Conservation (phyloP, 129 eudicot species). For the Arctium lappa region DNA sequence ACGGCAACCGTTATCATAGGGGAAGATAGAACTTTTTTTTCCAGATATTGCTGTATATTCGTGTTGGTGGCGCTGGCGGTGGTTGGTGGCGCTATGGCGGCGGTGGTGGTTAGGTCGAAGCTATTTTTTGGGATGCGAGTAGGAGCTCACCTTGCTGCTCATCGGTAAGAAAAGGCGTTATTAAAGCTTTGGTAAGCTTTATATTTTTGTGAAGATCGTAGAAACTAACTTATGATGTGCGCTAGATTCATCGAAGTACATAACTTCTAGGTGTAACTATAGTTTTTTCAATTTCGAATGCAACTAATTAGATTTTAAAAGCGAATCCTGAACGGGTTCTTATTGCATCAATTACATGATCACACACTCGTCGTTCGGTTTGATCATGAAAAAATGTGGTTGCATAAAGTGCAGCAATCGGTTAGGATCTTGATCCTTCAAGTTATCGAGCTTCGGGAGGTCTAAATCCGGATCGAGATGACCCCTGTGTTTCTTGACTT, state of each 20-base stretch:
- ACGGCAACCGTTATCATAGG: neutral
- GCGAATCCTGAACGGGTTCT: neutral
- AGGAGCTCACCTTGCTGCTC: constrained; percentile 30
- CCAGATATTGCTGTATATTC: neutral
- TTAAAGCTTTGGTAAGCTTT: constrained; percentile 1
- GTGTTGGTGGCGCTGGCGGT: neutral
- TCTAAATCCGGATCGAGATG: no score
- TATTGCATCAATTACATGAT: neutral
- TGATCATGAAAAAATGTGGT: neutral
- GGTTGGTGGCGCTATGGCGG: neutral
- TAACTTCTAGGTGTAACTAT: constrained; percentile 12
- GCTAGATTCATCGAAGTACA: constrained; percentile 26
- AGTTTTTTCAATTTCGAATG: neutral
- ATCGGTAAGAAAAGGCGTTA: constrained; percentile 9
- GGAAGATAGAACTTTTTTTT: constrained; percentile 5
- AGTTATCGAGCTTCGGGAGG: no score
- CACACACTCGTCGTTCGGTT: neutral
- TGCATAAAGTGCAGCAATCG: neutral
- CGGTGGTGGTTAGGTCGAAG: constrained; percentile 22
- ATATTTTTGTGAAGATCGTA: neutral
- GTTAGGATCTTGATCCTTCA: no score
- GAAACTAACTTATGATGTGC: constrained; percentile 14
- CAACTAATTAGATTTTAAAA: neutral
- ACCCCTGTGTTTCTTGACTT: neutral
- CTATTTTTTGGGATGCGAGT: constrained; percentile 12